Percentiles rank a stretch among this genome's conserved stretches.
phyloP scores from a whole-genome alignment of 73 alveolate genomes.

The Symbiodinium natans region DNA sequence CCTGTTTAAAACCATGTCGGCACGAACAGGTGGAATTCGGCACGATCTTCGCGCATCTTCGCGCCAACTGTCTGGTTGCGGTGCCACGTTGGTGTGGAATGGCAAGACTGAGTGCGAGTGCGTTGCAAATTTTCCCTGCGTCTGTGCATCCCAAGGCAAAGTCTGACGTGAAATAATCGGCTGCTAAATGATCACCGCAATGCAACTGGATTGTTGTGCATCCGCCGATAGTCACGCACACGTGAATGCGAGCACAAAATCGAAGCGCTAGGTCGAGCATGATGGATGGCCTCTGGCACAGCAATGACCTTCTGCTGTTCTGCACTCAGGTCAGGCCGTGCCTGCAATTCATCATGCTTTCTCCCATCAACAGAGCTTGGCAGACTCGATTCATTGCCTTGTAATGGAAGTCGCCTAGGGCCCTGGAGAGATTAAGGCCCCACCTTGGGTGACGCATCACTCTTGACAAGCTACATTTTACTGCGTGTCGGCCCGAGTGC shows the following conservation, averaged over 20 bases:
- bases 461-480: too few relatives aligned
- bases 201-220: background rate
- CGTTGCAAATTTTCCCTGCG: too few relatives aligned
- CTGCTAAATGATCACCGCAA: too few relatives aligned
- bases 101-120: too few relatives aligned
- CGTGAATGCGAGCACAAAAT: too few relatives aligned
- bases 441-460: background rate
- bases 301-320: slow-evolving; percentile 93
- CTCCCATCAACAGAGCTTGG: background rate
- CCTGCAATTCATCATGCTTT: slow-evolving; percentile 7
- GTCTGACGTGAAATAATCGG: too few relatives aligned
- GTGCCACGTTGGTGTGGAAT: too few relatives aligned
- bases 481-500: background rate
- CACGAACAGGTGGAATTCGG: too few relatives aligned
- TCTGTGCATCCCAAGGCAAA: too few relatives aligned
- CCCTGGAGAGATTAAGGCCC: slow-evolving; percentile 89
- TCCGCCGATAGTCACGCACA: background rate
- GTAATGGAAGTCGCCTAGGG: slow-evolving; percentile 90
- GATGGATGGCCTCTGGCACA: slow-evolving; percentile 66
- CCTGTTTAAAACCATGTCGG: too few relatives aligned
- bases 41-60: too few relatives aligned
- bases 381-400: slow-evolving; percentile 14
- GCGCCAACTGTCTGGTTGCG: too few relatives aligned
- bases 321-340: slow-evolving; percentile 72
- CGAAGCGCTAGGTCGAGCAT: background rate